Conservation (phyloP, 2,329 filamentous ascomycete genomes). For the Neonectria faginata region DNA sequence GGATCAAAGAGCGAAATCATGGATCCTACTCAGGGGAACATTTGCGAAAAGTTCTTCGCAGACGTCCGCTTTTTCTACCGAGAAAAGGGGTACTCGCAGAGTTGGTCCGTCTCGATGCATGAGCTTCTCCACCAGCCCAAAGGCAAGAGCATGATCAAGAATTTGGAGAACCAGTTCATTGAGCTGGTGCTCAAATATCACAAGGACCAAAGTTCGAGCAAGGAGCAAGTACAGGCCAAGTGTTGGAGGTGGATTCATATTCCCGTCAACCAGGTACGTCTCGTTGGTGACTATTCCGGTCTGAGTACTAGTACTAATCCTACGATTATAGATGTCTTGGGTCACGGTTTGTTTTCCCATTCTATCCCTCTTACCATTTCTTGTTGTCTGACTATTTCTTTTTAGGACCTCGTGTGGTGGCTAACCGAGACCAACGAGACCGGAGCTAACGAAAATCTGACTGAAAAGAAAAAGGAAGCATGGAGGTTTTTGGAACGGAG, state of each 20-base stretch:
- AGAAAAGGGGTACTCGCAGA: conserved; percentile 3
- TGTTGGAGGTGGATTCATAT: conserved; percentile 30
- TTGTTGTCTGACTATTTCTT: background rate
- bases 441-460: background rate
- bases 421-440: conserved; percentile 1
- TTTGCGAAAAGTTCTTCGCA: background rate
- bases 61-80: conserved; percentile 14
- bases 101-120: conserved; percentile 7
- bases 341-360: conserved; percentile 6
- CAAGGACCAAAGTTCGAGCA: too few relatives aligned
- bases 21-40: too few relatives aligned
- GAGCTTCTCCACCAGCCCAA: background rate
- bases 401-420: conserved; percentile 6
- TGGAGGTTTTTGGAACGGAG: conserved; percentile 13
- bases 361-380: background rate
- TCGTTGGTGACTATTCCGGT: too few relatives aligned
- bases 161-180: background rate
- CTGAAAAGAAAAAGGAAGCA: conserved; percentile 5
- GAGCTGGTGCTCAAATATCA: too few relatives aligned
- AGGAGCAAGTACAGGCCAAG: too few relatives aligned
- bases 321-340: conserved; percentile 5
- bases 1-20: too few relatives aligned
- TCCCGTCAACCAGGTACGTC: conserved; percentile 22
- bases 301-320: too few relatives aligned
- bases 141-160: conserved; percentile 1